Evolutionary conservation across 176 grass and related monocot genomes (phyloP).

Genomic region (Echinochloa phyllopogon): DNA sequence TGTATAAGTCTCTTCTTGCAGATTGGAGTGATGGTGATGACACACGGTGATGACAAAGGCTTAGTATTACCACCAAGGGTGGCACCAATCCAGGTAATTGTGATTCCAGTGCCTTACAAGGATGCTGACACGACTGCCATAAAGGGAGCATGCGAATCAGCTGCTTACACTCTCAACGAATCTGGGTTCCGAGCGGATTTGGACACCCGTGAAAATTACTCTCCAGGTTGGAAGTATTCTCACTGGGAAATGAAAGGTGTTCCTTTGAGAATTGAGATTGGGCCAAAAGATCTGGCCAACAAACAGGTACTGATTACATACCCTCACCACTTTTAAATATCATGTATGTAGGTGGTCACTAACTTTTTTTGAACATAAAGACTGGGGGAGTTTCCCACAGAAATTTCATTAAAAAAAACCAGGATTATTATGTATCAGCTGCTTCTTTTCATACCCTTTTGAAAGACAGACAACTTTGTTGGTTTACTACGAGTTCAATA

Average conservation of each 20-base stretch:
- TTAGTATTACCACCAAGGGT: conserved; percentile 93
- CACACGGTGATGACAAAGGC: conserved; percentile 95
- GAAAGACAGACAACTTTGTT: not conserved
- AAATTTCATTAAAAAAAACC: no score
- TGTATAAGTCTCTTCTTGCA: conserved; percentile 39
- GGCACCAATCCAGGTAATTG: conserved; percentile 80
- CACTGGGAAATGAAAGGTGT: conserved; percentile 99
- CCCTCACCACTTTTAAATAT: conserved; percentile 7
- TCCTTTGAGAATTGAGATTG: conserved; percentile 96
- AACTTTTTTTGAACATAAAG: no score
- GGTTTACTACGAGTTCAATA: not conserved
- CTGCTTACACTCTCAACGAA: conserved; percentile 57
- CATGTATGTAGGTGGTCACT: not conserved
- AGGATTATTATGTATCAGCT: no score
- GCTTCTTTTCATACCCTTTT: conserved; percentile 1
- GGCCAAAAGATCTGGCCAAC: conserved; percentile 92
- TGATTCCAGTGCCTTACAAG: conserved; percentile 90
- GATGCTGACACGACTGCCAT: conserved; percentile 90
- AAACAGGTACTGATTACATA: conserved; percentile 72
- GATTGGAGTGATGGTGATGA: conserved; percentile 80
- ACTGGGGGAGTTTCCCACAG: no score
- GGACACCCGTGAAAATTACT: conserved; percentile 90
- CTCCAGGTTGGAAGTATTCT: conserved; percentile 97
- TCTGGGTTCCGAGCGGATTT: conserved; percentile 69
- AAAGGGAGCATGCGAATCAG: conserved; percentile 68